Percentiles rank a stretch among this genome's conserved stretches.
These are phyloP conservation scores for Diaporthe vaccinii DNA, from an alignment of 2,329 filamentous ascomycete genomes.

Conservation along the genomic window DNA sequence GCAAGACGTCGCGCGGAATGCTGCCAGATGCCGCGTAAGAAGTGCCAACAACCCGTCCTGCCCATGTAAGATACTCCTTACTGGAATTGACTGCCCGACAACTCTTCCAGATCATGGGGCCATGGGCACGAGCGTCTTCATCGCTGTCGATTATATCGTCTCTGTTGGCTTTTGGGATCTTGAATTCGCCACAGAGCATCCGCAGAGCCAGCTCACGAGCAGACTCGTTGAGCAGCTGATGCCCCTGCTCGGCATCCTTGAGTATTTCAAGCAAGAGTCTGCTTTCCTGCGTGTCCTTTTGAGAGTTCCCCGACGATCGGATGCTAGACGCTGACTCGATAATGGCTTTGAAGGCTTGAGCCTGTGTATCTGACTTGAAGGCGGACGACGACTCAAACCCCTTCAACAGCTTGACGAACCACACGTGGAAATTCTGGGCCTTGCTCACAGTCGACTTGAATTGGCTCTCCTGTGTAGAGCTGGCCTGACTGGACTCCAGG, in stretches of 20 bases:
- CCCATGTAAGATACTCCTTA: conserved; percentile 84
- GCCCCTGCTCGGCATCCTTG: conserved; percentile 74
- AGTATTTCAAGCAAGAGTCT: conserved; percentile 84
- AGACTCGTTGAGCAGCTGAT: conserved; percentile 76
- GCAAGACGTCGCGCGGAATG: conserved; percentile 71
- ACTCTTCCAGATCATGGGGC: conserved; percentile 81
- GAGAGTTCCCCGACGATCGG: conserved; percentile 76
- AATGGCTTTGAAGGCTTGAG: conserved; percentile 74
- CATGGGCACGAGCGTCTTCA: conserved; percentile 70
- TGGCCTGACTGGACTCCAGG: conserved; percentile 79
- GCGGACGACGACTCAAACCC: conserved; percentile 66
- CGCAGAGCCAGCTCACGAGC: conserved; percentile 79
- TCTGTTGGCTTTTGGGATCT: conserved; percentile 67
- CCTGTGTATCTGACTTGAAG: conserved; percentile 63
- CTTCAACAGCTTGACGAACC: conserved; percentile 80
- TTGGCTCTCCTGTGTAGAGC: conserved; percentile 87
- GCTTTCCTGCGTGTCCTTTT: conserved; percentile 80
- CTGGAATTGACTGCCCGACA: conserved; percentile 75
- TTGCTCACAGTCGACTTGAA: conserved; percentile 82
- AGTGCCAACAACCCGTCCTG: conserved; percentile 85
- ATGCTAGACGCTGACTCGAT: conserved; percentile 78
- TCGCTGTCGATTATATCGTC: conserved; percentile 80
- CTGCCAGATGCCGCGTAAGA: conserved; percentile 84
- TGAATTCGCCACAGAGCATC: conserved; percentile 82
- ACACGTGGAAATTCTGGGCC: conserved; percentile 80